Conservation (phyloP, 257 asterid genomes). For the Nicotiana knightiana region DNA sequence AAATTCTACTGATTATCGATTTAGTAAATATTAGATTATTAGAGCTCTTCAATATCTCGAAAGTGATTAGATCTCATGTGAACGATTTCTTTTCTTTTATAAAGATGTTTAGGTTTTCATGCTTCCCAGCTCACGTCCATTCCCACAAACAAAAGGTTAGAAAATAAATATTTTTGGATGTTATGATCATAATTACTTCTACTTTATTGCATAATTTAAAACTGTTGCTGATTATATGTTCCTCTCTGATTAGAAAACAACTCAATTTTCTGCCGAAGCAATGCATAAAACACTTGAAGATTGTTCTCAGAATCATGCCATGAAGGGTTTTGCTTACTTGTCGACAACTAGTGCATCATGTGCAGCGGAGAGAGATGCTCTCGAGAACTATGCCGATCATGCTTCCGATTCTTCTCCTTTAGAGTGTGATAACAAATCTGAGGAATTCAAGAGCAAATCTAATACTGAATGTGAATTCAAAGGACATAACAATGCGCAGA, state of each 20-base stretch:
- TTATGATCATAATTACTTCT: background rate
- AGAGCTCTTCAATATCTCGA: slow-evolving; percentile 19
- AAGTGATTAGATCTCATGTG: slow-evolving; percentile 43
- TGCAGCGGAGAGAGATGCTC: slow-evolving; percentile 26
- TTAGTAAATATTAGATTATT: slow-evolving; percentile 24
- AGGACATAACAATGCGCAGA: slow-evolving; percentile 17
- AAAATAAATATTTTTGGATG: slow-evolving; percentile 11
- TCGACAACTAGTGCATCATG: slow-evolving; percentile 24
- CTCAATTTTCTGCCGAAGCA: slow-evolving; percentile 47
- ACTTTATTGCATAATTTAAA: background rate
- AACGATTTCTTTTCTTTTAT: slow-evolving; percentile 16
- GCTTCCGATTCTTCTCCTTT: slow-evolving; percentile 40
- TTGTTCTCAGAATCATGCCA: slow-evolving; percentile 31
- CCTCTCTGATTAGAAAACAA: slow-evolving; percentile 47
- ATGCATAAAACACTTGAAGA: slow-evolving; percentile 61
- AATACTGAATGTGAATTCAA: slow-evolving; percentile 30
- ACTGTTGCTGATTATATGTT: slow-evolving; percentile 15
- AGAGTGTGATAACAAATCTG: slow-evolving; percentile 49
- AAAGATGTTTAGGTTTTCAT: slow-evolving; percentile 84
- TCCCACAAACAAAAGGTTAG: slow-evolving; percentile 78
- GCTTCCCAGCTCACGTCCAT: slow-evolving; percentile 67
- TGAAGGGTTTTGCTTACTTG: slow-evolving; percentile 21
- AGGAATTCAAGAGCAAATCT: slow-evolving; percentile 47
- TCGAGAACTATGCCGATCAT: slow-evolving; percentile 24
- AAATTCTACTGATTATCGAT: slow-evolving; percentile 16